Percentiles rank a stretch among this genome's conserved stretches.
phyloP scores from a whole-genome alignment of 257 asterid species.

The Solanum pennellii region DNA sequence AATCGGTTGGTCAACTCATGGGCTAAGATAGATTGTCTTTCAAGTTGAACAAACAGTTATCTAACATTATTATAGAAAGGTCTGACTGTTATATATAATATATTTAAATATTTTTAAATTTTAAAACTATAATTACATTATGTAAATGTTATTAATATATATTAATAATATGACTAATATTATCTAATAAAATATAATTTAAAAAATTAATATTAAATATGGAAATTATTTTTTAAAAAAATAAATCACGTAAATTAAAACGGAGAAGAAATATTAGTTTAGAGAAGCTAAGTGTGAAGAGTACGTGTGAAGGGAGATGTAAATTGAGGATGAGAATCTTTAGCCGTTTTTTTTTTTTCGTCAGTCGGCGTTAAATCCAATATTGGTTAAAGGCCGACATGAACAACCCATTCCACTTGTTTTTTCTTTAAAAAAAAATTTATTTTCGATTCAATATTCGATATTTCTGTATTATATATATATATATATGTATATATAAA shows the following conservation, averaged over 20 bases:
- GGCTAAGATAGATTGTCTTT: neutral
- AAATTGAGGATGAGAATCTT: neutral
- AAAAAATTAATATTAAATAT: too few species aligned
- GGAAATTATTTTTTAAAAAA: too few species aligned
- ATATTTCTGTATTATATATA: neutral
- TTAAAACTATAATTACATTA: too few species aligned
- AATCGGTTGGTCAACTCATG: neutral
- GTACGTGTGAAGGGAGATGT: neutral
- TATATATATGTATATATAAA: too few species aligned
- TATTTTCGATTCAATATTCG: neutral
- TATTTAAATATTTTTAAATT: too few species aligned
- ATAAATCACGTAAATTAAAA: neutral
- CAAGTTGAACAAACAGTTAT: neutral
- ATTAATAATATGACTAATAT: too few species aligned
- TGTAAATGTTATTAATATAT: neutral
- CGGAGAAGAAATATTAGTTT: neutral
- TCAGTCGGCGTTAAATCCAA: neutral
- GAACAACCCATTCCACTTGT: neutral
- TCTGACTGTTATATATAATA: too few species aligned
- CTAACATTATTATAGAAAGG: fast-evolving
- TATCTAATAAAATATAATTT: too few species aligned
- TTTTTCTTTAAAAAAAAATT: neutral
- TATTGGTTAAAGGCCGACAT: neutral
- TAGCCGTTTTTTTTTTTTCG: neutral
- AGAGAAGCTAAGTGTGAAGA: neutral